Evolutionary conservation across 129 eudicot genomes (phyloP), one percentile per base, ranked within the genome.

Genomic region (Lonicera japonica): DNA sequence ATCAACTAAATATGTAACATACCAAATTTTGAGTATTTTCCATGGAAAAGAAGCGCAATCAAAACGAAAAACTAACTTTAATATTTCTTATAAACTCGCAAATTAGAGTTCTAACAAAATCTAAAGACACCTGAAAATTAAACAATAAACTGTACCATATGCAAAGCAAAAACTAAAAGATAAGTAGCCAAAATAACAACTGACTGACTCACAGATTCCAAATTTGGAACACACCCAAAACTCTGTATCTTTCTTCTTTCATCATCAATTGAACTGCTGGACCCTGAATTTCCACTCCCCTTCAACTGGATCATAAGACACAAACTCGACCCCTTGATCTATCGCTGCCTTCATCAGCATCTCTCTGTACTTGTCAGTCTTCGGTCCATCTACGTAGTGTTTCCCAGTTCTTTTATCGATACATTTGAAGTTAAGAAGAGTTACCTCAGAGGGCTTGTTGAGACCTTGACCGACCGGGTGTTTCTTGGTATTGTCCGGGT

Each of bases 241-340:
- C 6, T 29, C 36, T 29, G 2, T 1, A 29, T 29, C 6, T 29
- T 29, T 2, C 36, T 1, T 29, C 36, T 29, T 29, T 29, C 36
- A 1, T 29, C 36, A 43, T 52, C 56, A 6, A 52, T 18, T 17
- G 40, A 86, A 86, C 74, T 83, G 91, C 24, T 71, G 45, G 38
- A 89, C 97, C 64, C 70, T 74, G 68, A 89, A 89, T 77, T 78
- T 90, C 95, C 91, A 86, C 70, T 73, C 88, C 21, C 92, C 95
- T 65, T 46, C 56, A 47, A 79, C 85, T 0, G 88, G 88, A 56
- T 90, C 89, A 70, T 80, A 90, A 0, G 95, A 90, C 47, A 83
- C 69, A 59, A 86, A 90, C 79, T 86, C 91, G 12, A 72, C 97
- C 54, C 95, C 97, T 54, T 78, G 91, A 25, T 72, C 80, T 18